Base-by-base conservation (phyloP, 2,329 filamentous ascomycete species). In the Exophiala alcalophila region DNA sequence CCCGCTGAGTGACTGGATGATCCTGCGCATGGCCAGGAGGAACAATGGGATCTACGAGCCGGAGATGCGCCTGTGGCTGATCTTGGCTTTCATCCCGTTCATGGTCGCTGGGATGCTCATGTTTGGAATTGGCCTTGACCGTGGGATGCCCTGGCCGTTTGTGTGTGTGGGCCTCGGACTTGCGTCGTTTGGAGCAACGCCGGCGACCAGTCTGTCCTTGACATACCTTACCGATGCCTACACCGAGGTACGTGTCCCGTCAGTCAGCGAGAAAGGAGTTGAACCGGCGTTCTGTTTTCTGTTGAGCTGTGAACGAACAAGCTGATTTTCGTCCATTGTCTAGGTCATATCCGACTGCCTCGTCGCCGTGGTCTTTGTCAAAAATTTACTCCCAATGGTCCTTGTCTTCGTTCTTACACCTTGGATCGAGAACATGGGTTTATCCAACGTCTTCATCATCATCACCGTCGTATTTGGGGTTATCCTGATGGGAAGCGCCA, bases 31-130 rank as follows among this genome's bases (percentile, higher is more conserved):
- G 36, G 66, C 71, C 2, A 63, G 62, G 15, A 60, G 62, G n/a
- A 73, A 74, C 50, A 59, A 60, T 19, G 71, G 70, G 23, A 65
- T 70, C 48, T 71, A 69, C 33, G 71, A 74, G 54, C 67, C 71
- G 1, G 72, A 74, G 53, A 72, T 72, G 66, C 63, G 71, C 3
- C 59, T 74, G 2, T 69, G 64, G 62, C 23, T 19, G 4, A 41
- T 48, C 11, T 9, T 50, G 3, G 32, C 46, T 10, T 33, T 37
- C 21, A 8, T 31, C 3, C 40, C 58, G 35, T 36, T 64, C 50
- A 18, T 65, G 40, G 58, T 62, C 40, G 50, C 49, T 42, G 57
- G 63, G 23, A 40, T 68, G 33, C 57, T 71, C 43, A 55, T 67
- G 58, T 72, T 67, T 47, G 69, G 66, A 1, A 58, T 64, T 25